These are phyloP conservation scores for Colletotrichum shisoi DNA, from an alignment of 2,329 filamentous ascomycete genomes.

Conservation along the genomic window DNA sequence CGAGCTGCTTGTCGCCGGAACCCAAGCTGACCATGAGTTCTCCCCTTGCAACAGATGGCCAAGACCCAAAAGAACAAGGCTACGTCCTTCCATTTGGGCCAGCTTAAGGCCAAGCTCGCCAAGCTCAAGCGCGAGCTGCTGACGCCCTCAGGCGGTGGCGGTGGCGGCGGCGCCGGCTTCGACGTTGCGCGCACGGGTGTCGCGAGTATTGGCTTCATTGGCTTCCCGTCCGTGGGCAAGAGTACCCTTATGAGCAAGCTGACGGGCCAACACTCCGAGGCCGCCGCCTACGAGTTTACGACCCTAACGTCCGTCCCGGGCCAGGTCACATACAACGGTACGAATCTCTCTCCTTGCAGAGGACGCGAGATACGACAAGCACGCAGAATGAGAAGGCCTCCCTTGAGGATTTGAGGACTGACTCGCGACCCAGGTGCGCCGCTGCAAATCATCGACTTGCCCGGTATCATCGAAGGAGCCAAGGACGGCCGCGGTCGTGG, in stretches of 20 bases:
- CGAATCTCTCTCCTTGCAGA: not conserved
- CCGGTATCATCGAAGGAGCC: conserved; percentile 97
- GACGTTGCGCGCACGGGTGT: conserved; percentile 98
- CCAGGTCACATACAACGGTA: conserved; percentile 91
- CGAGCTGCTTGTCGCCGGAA: not conserved
- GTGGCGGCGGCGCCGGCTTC: conserved; percentile 87
- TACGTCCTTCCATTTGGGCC: conserved; percentile 90
- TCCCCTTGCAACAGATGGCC: conserved; percentile 73
- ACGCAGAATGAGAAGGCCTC: not conserved
- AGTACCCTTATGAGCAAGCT: conserved; percentile 95
- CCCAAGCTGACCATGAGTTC: conserved; percentile 6
- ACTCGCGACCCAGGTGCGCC: conserved; percentile 70
- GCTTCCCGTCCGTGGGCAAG: conserved; percentile 97
- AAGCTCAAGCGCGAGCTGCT: conserved; percentile 97
- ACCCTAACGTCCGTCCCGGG: conserved; percentile 97
- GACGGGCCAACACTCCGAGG: conserved; percentile 97
- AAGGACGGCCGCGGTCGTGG: conserved; percentile 98
- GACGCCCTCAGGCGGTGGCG: conserved; percentile 83
- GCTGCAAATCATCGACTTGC: conserved; percentile 97
- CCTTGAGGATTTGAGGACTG: not conserved
- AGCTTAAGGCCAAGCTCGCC: conserved; percentile 96
- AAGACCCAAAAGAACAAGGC: conserved; percentile 97
- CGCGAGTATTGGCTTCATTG: conserved; percentile 95
- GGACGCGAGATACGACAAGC: too few relatives aligned
- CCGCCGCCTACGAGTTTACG: conserved; percentile 97